Evolutionary conservation across 352 stramenopile genomes (phyloP).

Genomic region (Globisporangium viniferum): DNA sequence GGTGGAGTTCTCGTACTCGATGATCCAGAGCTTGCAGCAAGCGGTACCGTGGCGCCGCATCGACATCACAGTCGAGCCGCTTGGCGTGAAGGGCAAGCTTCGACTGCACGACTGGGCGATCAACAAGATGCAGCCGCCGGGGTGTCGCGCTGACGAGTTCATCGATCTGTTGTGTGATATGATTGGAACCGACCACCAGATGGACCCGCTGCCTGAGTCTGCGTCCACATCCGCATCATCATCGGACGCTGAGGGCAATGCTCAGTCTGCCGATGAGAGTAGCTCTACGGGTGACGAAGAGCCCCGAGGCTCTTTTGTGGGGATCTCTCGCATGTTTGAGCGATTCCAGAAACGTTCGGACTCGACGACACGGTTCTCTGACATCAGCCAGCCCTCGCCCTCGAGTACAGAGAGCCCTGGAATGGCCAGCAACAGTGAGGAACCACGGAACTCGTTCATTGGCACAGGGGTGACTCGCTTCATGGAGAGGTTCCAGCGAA

Average conservation of each 20-base stretch:
- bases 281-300: background rate
- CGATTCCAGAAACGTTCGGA: constrained; percentile 4
- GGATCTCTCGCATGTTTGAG: constrained; percentile 9
- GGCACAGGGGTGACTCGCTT: constrained; percentile 4
- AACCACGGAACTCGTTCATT: constrained; percentile 13
- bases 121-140: constrained; percentile 68
- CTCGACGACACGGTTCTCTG: background rate
- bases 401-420: constrained; percentile 7
- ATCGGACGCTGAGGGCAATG: background rate
- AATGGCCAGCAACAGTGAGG: constrained; percentile 12
- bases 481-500: constrained; percentile 22
- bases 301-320: constrained; percentile 2
- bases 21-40: constrained; percentile 53
- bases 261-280: background rate
- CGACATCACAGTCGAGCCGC: constrained; percentile 60
- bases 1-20: constrained; percentile 64
- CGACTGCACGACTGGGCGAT: constrained; percentile 80
- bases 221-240: background rate
- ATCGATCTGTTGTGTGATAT: constrained; percentile 76
- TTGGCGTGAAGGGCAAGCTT: constrained; percentile 62
- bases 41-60: constrained; percentile 60
- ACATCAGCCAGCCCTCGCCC: constrained; percentile 6
- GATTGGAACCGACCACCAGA: constrained; percentile 52
- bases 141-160: constrained; percentile 64
- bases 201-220: constrained; percentile 17